Base-by-base conservation (phyloP, 2,329 filamentous ascomycete genomes). In the Cladosporium cucumerinum region DNA sequence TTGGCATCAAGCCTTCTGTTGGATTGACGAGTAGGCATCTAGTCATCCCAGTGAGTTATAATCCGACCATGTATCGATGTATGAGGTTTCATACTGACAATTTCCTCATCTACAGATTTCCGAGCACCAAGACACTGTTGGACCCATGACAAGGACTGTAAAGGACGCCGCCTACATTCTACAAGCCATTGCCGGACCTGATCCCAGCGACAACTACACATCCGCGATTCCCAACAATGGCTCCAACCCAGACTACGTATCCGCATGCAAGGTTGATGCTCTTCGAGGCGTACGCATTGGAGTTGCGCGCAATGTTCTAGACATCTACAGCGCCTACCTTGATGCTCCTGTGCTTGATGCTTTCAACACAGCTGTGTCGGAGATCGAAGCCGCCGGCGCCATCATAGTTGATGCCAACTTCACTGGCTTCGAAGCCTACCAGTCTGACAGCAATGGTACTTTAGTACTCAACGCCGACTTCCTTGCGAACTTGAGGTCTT, bases 1-100 rank as follows among this genome's bases (percentile, higher is more conserved):
- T 89, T 0, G 88, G 86, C 1, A 87, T 91, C 73, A 89, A 88
- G 72, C 86, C 88, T 1, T 88, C 87, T 0, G 85, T 89, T 1
- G 88, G 88, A 0, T 78, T 90, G 3, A 89, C 85, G 0, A 87
- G 85, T 1, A 79, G 85, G 11, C 76, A 82, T 64, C 78, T 89
- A 3, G 87, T 90, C 1, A 84, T 91, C 18, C 89, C 89, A 0
- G 51, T 54, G n/a, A 54, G 49, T 28, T 11, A 5, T 0, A 28
- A 12, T 21, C 1, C 2, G 8, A 5, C 4, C n/a, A 21, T 1
- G 7, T 6, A n/a, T 28, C 8, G 26, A 16, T 77, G 83, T 66
- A 79, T 5, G 88, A 90, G 1, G 84, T 92, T 12, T 89, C 89
- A 0, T 32, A 18, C 51, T 54, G 28, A 54, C 28, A 21, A 11